Percentiles rank a stretch among this genome's conserved stretches.
phyloP scores from a whole-genome alignment of 1,284 basidiomycete species.

The Moesziomyces antarcticus region DNA sequence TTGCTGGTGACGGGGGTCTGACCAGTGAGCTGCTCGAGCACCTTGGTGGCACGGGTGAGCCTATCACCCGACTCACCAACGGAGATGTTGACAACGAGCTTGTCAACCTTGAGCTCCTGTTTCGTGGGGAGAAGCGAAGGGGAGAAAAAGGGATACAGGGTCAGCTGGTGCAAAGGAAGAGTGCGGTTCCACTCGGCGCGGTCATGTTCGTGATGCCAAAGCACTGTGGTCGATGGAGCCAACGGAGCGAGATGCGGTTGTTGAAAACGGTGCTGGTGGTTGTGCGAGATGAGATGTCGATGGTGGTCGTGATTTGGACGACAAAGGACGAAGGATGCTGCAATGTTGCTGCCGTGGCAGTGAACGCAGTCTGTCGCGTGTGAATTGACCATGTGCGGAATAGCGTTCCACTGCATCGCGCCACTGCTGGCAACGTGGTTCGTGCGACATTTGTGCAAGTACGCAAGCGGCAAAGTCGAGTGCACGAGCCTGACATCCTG shows the following conservation, averaged over 20 bases:
- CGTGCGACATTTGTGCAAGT: too few relatives aligned
- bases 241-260: background rate
- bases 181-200: background rate
- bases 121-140: background rate
- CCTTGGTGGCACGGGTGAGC: constrained; percentile 98
- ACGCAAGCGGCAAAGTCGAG: too few relatives aligned
- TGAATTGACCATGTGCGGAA: too few relatives aligned
- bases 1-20: constrained; percentile 99
- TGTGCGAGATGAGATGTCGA: too few relatives aligned
- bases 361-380: too few relatives aligned
- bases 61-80: constrained; percentile 99
- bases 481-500: too few relatives aligned
- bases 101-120: constrained; percentile 93
- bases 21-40: constrained; percentile 98
- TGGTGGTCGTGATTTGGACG: too few relatives aligned
- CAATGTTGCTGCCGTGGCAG: too few relatives aligned
- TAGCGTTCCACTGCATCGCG: too few relatives aligned
- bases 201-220: background rate
- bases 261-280: background rate
- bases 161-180: background rate
- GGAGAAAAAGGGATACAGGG: background rate
- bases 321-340: too few relatives aligned
- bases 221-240: background rate
- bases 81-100: constrained; percentile 99
- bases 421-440: too few relatives aligned